These are phyloP conservation scores for Capsicum pubescens DNA, from an alignment of 257 asterid genomes.

Conservation along the genomic window DNA sequence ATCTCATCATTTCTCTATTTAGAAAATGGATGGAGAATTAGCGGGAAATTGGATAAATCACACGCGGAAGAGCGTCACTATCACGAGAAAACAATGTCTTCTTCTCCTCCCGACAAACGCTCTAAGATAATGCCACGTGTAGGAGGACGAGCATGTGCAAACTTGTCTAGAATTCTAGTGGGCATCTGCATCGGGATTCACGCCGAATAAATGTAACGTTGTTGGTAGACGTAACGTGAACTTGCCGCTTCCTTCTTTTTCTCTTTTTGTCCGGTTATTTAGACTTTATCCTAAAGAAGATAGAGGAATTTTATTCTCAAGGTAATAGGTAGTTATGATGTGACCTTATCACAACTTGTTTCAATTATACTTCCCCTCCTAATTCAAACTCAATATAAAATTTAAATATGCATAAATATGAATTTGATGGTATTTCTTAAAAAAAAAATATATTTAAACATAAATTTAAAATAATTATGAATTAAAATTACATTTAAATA, in stretches of 20 bases:
- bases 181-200: neutral
- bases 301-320: neutral
- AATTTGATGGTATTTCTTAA: no score
- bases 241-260: neutral
- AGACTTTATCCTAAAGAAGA: no score
- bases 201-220: neutral
- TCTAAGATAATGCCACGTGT: constrained; percentile 18
- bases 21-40: neutral
- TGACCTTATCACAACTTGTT: neutral
- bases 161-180: neutral
- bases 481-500: no score
- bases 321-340: neutral
- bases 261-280: neutral
- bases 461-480: no score
- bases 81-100: neutral
- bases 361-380: no score
- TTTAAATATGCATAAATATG: no score
- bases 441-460: no score
- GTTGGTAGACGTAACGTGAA: neutral
- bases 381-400: no score
- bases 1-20: no score
- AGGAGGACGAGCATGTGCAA: neutral
- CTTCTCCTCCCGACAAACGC: neutral
- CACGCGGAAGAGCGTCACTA: neutral
- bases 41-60: neutral